Evolutionary conservation across 345 rosid species (phyloP), one percentile per base, ranked within the genome.

Genomic region (Aurinia saxatilis): DNA sequence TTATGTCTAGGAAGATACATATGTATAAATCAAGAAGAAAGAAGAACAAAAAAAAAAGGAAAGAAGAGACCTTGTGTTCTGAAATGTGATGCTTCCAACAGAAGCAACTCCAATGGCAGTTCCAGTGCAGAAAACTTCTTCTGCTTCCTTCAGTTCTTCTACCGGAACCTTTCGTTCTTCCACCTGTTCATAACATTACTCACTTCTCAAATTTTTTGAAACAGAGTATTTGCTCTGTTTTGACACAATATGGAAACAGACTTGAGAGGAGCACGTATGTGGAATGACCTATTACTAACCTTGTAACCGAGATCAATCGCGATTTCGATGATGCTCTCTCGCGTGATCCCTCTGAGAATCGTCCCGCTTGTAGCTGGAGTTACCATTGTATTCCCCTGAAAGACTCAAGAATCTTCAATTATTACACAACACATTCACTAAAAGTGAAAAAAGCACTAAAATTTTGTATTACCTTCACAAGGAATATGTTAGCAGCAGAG

Each of bases 81-180:
- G 73, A 63, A 76, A 71, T 4, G 92, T 85, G 37, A 85, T 66
- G 45, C 85, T 80, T 34, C 85, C 88, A 9, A 85, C 92, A 8
- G 88, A 40, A 48, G 85, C 90, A 50, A 82, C 85, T 47, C 83
- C 87, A 13, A 71, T 81, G 2, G 93, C 96, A 8, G 93, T 84
- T 68, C 96, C 96, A 1, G 88, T 88, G 79, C 93, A 88, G 51
- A 88, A 88, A n/a, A 85, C 87, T 79, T 88, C 88, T 18, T 77
- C 78, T 7, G 88, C 90, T 7, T 74, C 77, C 21, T 72, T 58
- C 59, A 85, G 31, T 36, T 85, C 93, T 14, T 82, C 96, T 31
- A 85, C 77, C 0, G 74, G 67, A 64, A 88, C 73, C 10, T 21
- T 33, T 16, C 96, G 76, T 65, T 86, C 96, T 71, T 85, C 80